Evolutionary conservation across 2,329 filamentous ascomycete genomes (phyloP).

Genomic region (Cladophialophora yegresii): DNA sequence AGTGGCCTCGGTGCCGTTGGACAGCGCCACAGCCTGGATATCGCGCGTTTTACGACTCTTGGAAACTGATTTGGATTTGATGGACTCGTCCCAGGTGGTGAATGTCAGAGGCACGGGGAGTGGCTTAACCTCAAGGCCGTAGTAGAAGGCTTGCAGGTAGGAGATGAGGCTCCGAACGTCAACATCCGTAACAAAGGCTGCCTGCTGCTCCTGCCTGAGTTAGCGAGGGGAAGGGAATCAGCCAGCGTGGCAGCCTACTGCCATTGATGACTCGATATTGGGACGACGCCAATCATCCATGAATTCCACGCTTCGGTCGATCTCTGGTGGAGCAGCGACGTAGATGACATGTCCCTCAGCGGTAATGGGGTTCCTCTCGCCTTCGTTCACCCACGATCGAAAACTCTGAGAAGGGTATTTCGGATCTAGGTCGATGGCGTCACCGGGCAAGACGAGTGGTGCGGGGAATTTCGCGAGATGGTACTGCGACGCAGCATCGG

Average conservation of each 20-base stretch:
- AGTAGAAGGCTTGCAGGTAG: slow-evolving; percentile 57
- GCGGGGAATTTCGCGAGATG: slow-evolving; percentile 53
- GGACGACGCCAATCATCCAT: slow-evolving; percentile 1
- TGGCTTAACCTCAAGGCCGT: slow-evolving; percentile 54
- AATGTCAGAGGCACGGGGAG: slow-evolving; percentile 50
- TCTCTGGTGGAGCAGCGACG: slow-evolving; percentile 7
- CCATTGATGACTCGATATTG: slow-evolving; percentile 50
- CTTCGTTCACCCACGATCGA: slow-evolving; percentile 52
- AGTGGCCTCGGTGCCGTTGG: slow-evolving; percentile 43
- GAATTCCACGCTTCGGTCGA: neutral
- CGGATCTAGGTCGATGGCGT: slow-evolving; percentile 60
- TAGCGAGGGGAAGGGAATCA: slow-evolving; percentile 25
- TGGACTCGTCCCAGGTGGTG: slow-evolving; percentile 45
- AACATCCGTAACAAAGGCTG: slow-evolving; percentile 21
- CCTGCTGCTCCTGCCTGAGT: slow-evolving; percentile 44
- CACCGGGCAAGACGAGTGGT: slow-evolving; percentile 61
- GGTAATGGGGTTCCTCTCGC: slow-evolving; percentile 55
- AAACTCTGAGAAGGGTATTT: slow-evolving; percentile 56
- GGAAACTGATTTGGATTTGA: slow-evolving; percentile 33
- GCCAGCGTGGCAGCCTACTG: slow-evolving; percentile 42
- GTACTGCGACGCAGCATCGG: neutral
- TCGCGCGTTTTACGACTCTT: slow-evolving; percentile 34
- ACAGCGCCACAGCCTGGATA: slow-evolving; percentile 50
- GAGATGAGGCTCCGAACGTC: slow-evolving; percentile 42
- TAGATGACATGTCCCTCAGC: slow-evolving; percentile 55